Conservation (phyloP, 208 protist species). For the Trypanosoma rangeli region DNA sequence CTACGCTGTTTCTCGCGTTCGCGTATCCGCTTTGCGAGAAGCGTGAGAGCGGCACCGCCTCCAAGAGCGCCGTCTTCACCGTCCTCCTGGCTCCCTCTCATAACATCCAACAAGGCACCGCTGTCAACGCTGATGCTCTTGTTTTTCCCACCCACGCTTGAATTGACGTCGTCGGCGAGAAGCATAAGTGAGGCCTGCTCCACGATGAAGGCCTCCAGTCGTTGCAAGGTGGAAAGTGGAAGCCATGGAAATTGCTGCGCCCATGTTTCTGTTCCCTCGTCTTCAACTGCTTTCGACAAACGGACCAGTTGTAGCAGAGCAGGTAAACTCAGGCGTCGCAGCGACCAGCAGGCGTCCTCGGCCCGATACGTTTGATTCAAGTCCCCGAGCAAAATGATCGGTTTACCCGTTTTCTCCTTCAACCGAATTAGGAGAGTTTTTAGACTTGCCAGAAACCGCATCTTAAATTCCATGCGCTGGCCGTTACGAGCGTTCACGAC, state of each 20-base stretch:
- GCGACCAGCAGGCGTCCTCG: constrained; percentile 69
- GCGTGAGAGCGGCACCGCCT: background rate
- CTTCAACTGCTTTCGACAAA: constrained; percentile 26
- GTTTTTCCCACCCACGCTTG: background rate
- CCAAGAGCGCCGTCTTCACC: background rate
- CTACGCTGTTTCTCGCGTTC: constrained; percentile 5
- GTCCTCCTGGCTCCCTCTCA: background rate
- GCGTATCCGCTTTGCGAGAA: constrained; percentile 5
- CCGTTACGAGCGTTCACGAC: constrained; percentile 82
- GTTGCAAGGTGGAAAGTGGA: background rate
- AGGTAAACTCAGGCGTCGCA: constrained; percentile 62
- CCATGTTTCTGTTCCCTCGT: constrained; percentile 38
- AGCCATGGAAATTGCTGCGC: constrained; percentile 20
- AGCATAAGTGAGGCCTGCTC: constrained; percentile 12
- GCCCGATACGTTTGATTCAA: constrained; percentile 84
- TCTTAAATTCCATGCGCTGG: constrained; percentile 53
- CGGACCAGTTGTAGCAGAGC: constrained; percentile 23
- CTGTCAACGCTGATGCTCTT: constrained; percentile 24
- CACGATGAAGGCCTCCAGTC: constrained; percentile 14
- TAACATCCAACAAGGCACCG: background rate
- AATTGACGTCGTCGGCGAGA: constrained; percentile 1
- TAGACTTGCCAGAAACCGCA: constrained; percentile 54
- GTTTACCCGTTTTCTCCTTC: constrained; percentile 46
- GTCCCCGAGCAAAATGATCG: constrained; percentile 80
- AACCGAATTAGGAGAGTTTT: constrained; percentile 39